Evolutionary conservation across 331 rosid species (phyloP).

Genomic region (Cydonia oblonga): DNA sequence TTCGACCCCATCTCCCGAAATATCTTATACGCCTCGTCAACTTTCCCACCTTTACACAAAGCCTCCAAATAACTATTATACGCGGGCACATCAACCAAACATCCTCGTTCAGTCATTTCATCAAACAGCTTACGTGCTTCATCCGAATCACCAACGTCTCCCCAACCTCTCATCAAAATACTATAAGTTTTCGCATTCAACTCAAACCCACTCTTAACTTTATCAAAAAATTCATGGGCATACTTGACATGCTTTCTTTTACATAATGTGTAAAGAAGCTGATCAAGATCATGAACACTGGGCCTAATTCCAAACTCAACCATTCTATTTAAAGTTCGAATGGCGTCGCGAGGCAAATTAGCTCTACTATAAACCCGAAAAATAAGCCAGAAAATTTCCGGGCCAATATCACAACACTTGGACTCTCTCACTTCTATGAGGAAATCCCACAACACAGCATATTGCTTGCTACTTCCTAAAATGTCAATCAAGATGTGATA

Average conservation of each 20-base stretch:
- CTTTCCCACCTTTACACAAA: conserved; percentile 54
- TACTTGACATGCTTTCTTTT: conserved; percentile 54
- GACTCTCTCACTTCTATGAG: conserved; percentile 59
- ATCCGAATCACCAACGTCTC: conserved; percentile 40
- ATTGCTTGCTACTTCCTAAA: conserved; percentile 60
- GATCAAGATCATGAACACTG: conserved; percentile 47
- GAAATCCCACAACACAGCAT: conserved; percentile 80
- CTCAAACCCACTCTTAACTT: conserved; percentile 38
- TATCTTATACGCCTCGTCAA: conserved; percentile 46
- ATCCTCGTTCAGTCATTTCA: conserved; percentile 54
- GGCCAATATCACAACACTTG: conserved; percentile 29
- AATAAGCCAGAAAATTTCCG: conserved; percentile 60
- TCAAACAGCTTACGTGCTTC: conserved; percentile 64
- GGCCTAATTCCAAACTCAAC: conserved; percentile 63
- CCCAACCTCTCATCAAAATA: conserved; percentile 80
- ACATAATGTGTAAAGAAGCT: conserved; percentile 51
- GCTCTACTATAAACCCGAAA: conserved; percentile 61
- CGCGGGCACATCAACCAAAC: conserved; percentile 53
- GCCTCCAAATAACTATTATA: conserved; percentile 58
- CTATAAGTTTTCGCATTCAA: conserved; percentile 47
- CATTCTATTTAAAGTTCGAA: conserved; percentile 67
- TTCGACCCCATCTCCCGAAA: conserved; percentile 41
- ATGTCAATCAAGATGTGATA: conserved; percentile 61
- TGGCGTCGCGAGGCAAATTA: conserved; percentile 67
- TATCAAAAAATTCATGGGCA: conserved; percentile 65